These are phyloP conservation scores for Imleria badia DNA, from an alignment of 768 basidiomycete genomes.

Conservation along the genomic window DNA sequence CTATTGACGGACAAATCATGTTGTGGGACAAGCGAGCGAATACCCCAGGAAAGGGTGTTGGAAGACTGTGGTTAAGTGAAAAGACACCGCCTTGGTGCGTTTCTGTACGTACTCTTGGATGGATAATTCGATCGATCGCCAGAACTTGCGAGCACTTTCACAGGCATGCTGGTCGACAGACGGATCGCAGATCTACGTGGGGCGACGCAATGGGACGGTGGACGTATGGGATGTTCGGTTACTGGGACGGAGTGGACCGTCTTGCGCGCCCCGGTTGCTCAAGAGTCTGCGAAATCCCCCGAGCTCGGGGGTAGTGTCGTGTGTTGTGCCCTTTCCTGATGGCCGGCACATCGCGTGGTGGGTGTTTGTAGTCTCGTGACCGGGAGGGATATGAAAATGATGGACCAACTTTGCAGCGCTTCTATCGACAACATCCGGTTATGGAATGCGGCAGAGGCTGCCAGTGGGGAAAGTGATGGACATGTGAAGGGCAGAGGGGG, in stretches of 20 bases:
- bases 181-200: constrained; percentile 86
- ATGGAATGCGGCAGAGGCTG: constrained; percentile 87
- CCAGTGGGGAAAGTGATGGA: constrained; percentile 65
- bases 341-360: constrained; percentile 90
- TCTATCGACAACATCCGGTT: constrained; percentile 91
- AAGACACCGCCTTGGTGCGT: constrained; percentile 96
- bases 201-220: constrained; percentile 85
- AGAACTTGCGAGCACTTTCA: constrained; percentile 4
- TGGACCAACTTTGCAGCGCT: constrained; percentile 50
- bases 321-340: constrained; percentile 89
- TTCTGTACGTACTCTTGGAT: constrained; percentile 57
- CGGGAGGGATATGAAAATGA: constrained; percentile 19
- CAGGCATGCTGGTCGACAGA: constrained; percentile 95
- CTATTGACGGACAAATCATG: constrained; percentile 89
- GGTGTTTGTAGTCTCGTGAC: constrained; percentile 28
- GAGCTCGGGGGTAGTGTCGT: constrained; percentile 90
- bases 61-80: constrained; percentile 84
- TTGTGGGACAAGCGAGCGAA: constrained; percentile 86
- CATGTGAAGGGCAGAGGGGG: constrained; percentile 62
- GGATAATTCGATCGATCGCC: neutral
- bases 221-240: constrained; percentile 95
- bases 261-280: constrained; percentile 69
- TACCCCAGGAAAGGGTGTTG: constrained; percentile 66
- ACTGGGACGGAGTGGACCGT: constrained; percentile 60
- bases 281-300: constrained; percentile 83